phyloP scores from a whole-genome alignment of 176 grass and related monocot genomes.

The Bromus sterilis region DNA sequence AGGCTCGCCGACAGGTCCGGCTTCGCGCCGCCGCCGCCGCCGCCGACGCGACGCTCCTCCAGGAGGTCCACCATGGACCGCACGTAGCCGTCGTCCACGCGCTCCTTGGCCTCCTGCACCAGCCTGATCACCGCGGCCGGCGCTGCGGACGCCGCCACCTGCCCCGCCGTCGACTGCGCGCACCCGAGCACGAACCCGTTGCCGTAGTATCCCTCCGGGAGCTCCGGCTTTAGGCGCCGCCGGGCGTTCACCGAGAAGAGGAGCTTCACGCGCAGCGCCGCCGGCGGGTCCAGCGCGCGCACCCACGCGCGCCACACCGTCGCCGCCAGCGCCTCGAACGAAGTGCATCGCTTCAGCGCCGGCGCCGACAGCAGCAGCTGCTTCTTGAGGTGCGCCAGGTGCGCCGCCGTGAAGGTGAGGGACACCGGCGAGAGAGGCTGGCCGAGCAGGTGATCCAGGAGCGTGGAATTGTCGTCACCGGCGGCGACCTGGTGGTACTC shows the following conservation, averaged over 20 bases:
- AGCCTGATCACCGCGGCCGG: constrained; percentile 28
- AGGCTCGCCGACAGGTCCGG: constrained; percentile 71
- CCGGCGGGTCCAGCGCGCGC: constrained; percentile 46
- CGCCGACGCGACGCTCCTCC: constrained; percentile 40
- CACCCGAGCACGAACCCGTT: constrained; percentile 92
- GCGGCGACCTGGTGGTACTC: constrained; percentile 33
- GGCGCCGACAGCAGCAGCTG: constrained; percentile 23
- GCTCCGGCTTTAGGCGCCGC: constrained; percentile 46
- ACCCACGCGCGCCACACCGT: constrained; percentile 89
- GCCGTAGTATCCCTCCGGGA: constrained; percentile 74
- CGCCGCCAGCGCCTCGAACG: constrained; percentile 80
- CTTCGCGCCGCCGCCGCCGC: neutral
- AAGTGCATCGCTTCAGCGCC: constrained; percentile 61
- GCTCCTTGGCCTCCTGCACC: constrained; percentile 72
- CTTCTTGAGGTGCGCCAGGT: constrained; percentile 63
- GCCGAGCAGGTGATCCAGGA: constrained; percentile 39
- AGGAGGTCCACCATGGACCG: constrained; percentile 82
- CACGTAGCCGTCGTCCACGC: constrained; percentile 52
- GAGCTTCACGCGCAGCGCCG: constrained; percentile 60
- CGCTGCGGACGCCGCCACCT: neutral
- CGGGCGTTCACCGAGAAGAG: constrained; percentile 87
- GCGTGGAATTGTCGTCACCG: neutral
- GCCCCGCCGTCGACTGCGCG: constrained; percentile 54
- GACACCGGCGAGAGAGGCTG: constrained; percentile 56
- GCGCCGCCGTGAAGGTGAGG: constrained; percentile 62